Conservation (phyloP, 805 yeast species). For the Vanderwaltozyma yarrowii region DNA sequence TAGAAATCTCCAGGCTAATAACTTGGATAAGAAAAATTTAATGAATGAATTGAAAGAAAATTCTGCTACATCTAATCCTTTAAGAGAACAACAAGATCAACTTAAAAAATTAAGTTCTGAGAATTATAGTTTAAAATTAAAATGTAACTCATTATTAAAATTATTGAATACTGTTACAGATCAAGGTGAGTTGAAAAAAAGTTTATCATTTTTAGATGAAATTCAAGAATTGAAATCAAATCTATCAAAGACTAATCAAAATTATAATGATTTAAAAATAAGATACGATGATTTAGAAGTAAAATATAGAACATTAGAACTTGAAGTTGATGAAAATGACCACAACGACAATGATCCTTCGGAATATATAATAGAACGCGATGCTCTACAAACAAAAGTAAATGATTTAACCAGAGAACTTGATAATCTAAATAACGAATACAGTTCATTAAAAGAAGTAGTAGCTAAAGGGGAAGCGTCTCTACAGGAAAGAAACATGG, state of each 20-base stretch:
- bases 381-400: conserved; percentile 3
- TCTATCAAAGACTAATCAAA: conserved; percentile 6
- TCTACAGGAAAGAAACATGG: not conserved
- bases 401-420: conserved; percentile 1
- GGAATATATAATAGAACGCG: not conserved
- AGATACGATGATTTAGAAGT: conserved; percentile 8
- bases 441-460: not conserved
- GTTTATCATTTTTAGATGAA: conserved; percentile 16
- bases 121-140: conserved; percentile 21
- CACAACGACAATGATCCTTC: not conserved
- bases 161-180: conserved; percentile 21
- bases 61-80: conserved; percentile 21
- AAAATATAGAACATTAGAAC: not conserved
- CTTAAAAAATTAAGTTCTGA: conserved; percentile 17
- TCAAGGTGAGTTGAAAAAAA: conserved; percentile 17
- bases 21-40: conserved; percentile 9
- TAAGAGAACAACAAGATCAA: conserved; percentile 24
- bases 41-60: conserved; percentile 14
- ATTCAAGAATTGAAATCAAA: conserved; percentile 15
- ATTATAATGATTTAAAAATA: conserved; percentile 9
- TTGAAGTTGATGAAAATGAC: not conserved
- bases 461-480: not conserved
- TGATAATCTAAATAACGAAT: not conserved
- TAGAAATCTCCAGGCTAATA: not conserved
- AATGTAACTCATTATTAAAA: conserved; percentile 22